Evolutionary conservation across 371 early-diverging fungal species (phyloP).

Genomic region (Rhizopus stolonifer): DNA sequence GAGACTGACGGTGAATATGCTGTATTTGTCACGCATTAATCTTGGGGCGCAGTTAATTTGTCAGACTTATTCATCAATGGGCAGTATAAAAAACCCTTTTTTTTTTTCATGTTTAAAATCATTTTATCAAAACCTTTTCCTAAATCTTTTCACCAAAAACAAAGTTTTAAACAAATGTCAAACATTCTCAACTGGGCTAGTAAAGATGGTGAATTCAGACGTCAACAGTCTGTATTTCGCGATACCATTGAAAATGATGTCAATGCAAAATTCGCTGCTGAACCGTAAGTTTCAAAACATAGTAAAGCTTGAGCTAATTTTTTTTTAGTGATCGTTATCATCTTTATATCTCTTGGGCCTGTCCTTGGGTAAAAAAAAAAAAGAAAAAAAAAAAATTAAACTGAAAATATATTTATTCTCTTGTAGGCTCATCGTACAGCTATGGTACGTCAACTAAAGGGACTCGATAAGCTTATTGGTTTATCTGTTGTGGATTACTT

Average conservation of each 20-base stretch:
- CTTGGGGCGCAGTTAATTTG: no score
- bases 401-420: not conserved
- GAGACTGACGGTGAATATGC: no score
- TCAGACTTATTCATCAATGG: no score
- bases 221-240: conserved; percentile 86
- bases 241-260: conserved; percentile 59
- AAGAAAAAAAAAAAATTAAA: not conserved
- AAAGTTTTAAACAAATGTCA: no score
- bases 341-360: conserved; percentile 74
- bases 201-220: conserved; percentile 82
- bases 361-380: conserved; percentile 75
- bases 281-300: conserved; percentile 48
- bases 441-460: conserved; percentile 85
- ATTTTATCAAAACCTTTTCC: no score
- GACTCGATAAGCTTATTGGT: conserved; percentile 76
- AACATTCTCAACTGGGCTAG: conserved; percentile 80
- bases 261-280: conserved; percentile 72
- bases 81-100: no score
- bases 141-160: no score
- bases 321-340: conserved; percentile 68
- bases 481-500: conserved; percentile 84
- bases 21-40: no score
- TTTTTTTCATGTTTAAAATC: no score
- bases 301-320: not conserved
- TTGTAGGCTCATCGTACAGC: conserved; percentile 82